Percentiles rank a stretch among this genome's conserved stretches.
Evolutionary conservation across 495 filamentous ascomycete genomes (phyloP).

Genomic region (Lasiosphaeria ovina): DNA sequence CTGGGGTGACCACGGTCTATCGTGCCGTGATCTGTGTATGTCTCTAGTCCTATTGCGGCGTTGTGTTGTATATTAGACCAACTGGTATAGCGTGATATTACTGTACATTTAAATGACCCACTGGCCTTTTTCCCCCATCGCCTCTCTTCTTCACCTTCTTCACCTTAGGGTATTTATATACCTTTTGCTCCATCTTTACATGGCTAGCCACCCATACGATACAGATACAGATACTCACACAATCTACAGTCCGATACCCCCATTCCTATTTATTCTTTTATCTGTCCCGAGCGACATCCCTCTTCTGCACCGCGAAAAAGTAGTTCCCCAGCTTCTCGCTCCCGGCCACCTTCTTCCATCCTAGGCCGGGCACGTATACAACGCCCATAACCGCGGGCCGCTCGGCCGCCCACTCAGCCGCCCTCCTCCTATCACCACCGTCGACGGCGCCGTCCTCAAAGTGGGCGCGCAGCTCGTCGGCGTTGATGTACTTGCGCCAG

Average conservation of each 20-base stretch:
- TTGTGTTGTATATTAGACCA: neutral
- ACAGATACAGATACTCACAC: neutral
- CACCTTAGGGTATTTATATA: too few species aligned
- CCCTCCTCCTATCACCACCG: slow-evolving; percentile 23
- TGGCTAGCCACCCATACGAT: neutral
- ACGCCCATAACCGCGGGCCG: slow-evolving; percentile 69
- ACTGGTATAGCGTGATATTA: neutral
- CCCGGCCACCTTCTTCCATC: slow-evolving; percentile 81
- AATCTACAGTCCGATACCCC: slow-evolving; percentile 4
- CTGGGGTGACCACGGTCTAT: slow-evolving; percentile 41
- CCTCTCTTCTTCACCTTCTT: too few species aligned
- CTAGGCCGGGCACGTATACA: slow-evolving; percentile 83
- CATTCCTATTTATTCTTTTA: neutral
- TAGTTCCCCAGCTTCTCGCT: slow-evolving; percentile 93
- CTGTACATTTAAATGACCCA: too few species aligned
- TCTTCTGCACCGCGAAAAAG: slow-evolving; percentile 81
- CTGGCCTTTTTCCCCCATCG: too few species aligned
- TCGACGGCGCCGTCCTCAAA: slow-evolving; percentile 31
- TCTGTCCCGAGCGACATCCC: neutral
- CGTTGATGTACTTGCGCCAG: slow-evolving; percentile 93
- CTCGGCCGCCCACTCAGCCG: slow-evolving; percentile 42
- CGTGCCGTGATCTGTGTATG: neutral
- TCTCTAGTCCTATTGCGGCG: neutral
- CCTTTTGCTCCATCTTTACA: too few species aligned
- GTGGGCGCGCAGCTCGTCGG: slow-evolving; percentile 67